These are phyloP conservation scores for Dendrobium nobile DNA, from an alignment of 106 monocot species.

Conservation along the genomic window DNA sequence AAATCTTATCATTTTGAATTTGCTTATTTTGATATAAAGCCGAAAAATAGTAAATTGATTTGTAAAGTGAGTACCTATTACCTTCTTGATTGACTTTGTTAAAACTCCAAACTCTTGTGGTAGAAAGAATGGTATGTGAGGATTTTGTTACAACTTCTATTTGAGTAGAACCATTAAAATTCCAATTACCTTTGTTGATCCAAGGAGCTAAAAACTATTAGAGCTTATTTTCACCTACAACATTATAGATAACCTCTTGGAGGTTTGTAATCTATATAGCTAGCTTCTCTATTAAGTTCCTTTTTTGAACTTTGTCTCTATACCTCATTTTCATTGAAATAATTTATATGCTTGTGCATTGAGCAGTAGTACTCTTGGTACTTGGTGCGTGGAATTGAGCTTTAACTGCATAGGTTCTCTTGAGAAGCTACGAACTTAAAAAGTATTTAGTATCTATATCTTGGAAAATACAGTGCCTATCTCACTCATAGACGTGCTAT, in stretches of 20 bases:
- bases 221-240: neutral
- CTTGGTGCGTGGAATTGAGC: too few species aligned
- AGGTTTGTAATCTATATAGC: neutral
- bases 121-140: neutral
- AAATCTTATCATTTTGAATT: neutral
- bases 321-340: neutral
- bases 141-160: neutral
- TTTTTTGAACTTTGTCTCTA: neutral
- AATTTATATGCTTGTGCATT: neutral
- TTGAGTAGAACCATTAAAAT: neutral
- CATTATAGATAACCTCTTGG: neutral
- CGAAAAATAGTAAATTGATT: neutral
- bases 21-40: neutral
- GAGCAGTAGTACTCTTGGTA: neutral
- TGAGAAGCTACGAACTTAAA: too few species aligned
- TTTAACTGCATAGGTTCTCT: too few species aligned
- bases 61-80: neutral
- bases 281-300: neutral
- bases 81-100: neutral
- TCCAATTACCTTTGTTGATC: neutral
- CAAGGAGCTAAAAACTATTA: neutral
- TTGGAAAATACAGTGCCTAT: too few species aligned
- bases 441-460: too few species aligned
- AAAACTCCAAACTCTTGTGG: neutral
- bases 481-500: too few species aligned